These are phyloP conservation scores for Tylopilus sp. DNA, from an alignment of 768 basidiomycete genomes.

Conservation along the genomic window DNA sequence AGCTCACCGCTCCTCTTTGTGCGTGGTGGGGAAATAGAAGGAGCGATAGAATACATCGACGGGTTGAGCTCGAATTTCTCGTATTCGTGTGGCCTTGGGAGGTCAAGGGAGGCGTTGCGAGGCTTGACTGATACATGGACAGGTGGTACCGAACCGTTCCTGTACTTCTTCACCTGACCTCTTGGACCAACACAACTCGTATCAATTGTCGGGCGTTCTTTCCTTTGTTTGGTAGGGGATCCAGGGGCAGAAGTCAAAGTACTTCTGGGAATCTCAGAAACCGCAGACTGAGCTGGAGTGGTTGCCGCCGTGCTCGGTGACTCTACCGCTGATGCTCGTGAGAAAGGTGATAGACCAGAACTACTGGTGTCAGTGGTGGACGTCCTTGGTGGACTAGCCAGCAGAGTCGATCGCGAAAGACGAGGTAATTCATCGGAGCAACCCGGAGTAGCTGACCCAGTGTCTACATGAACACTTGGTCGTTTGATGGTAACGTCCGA, in stretches of 20 bases:
- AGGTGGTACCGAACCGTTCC: constrained; percentile 31
- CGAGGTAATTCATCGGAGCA: constrained; percentile 22
- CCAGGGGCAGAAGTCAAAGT: constrained; percentile 12
- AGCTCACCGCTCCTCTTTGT: constrained; percentile 21
- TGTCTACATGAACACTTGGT: constrained; percentile 30
- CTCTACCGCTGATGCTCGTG: constrained; percentile 23
- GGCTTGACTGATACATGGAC: constrained; percentile 28
- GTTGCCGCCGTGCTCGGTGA: constrained; percentile 27
- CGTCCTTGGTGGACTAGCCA: constrained; percentile 25
- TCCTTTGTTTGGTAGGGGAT: constrained; percentile 21
- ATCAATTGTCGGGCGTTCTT: constrained; percentile 32
- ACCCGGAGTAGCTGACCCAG: constrained; percentile 23
- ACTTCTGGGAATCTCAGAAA: constrained; percentile 15
- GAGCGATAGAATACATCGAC: constrained; percentile 31
- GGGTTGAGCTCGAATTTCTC: constrained; percentile 28
- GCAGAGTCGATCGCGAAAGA: constrained; percentile 14
- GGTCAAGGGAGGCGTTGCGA: constrained; percentile 31
- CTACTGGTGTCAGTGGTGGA: constrained; percentile 25
- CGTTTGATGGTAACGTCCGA: constrained; percentile 25
- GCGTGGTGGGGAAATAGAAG: constrained; percentile 24
- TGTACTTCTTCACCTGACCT: constrained; percentile 31
- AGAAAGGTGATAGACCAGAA: constrained; percentile 27
- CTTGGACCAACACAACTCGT: constrained; percentile 31
- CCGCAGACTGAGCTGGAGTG: constrained; percentile 25
- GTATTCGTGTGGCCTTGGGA: constrained; percentile 23